Percentiles rank a stretch among this genome's conserved stretches.
phyloP scores from a whole-genome alignment of 83 land plant genomes.

The Isoetes engelmannii region DNA sequence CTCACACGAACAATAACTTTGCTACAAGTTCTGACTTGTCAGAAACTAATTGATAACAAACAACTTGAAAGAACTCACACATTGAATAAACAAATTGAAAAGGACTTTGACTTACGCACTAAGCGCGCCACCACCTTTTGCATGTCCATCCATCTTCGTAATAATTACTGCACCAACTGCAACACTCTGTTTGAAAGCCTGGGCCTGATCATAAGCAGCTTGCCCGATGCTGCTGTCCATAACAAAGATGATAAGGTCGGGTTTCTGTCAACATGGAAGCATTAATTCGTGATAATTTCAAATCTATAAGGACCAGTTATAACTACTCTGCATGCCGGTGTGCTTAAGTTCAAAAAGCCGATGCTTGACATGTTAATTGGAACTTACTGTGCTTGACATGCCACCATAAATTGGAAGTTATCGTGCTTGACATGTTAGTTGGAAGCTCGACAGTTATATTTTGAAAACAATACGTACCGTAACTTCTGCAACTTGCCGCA shows the following conservation, averaged over 20 bases:
- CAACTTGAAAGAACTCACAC: not conserved
- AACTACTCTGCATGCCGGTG: not conserved
- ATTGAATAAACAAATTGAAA: not conserved
- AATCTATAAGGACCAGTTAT: too few relatives aligned
- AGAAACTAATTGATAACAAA: conserved; percentile 7
- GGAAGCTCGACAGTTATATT: not conserved
- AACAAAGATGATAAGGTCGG: conserved; percentile 93
- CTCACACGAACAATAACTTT: not conserved
- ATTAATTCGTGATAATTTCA: too few relatives aligned
- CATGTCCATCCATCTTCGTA: conserved; percentile 99
- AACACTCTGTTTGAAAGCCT: conserved; percentile 97
- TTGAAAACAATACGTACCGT: conserved; percentile 43
- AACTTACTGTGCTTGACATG: too few relatives aligned
- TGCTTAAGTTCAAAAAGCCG: not conserved
- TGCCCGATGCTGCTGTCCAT: conserved; percentile 99
- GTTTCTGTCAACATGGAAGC: conserved; percentile 44
- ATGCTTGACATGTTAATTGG: too few relatives aligned
- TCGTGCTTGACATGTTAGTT: not conserved
- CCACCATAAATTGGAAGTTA: not conserved
- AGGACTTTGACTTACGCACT: conserved; percentile 77
- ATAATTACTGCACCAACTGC: conserved; percentile 96
- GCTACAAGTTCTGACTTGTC: too few relatives aligned
- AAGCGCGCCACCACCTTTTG: conserved; percentile 99
- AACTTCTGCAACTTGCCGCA: conserved; percentile 97
- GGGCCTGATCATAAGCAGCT: conserved; percentile 98